Base-by-base conservation (phyloP, 2,329 filamentous ascomycete species). In the Cladophialophora exuberans region DNA sequence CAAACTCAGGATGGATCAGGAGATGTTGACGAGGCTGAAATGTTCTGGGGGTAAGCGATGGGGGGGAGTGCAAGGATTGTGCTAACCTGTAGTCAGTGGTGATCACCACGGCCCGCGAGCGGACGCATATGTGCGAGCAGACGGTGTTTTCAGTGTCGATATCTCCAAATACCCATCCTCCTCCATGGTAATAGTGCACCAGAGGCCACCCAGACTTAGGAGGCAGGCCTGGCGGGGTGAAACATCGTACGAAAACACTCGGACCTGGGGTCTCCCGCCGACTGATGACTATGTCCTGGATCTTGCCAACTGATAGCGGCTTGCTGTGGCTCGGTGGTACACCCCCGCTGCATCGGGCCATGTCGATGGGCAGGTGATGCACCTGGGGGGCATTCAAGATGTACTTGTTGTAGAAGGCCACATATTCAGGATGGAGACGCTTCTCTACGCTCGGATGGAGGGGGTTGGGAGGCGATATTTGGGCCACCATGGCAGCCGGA, bases 121-220 rank as follows among this genome's bases (percentile, higher is more conserved):
- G 70, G 18, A 72, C 71, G 58, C 79, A 82, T 9, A 84, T 65
- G 60, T 83, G 76, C n/a, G 79, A 76, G 46, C 79, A 79, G 2
- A 83, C 77, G 3, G 75, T 73, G 60, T 84, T 83, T 68, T 84
- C 82, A 0, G 79, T 83, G 56, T 80, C 73, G 38, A 83, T 81
- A 41, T 78, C 81, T 0, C 81, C 81, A 25, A 83, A 62, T 2
- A 83, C 80, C 80, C 80, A 84, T 3, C 81, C 82, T 1, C 81
- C 81, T 3, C 81, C 82, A 60, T 84, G 82, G 62, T 76, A 81
- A 64, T 82, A 85, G 3, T 84, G 61, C 65, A 79, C 76, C 6
- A 79, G 73, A 2, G 81, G 81, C 81, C 81, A 84, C 22, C 82
- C 81, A 0, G 59, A 44, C 6, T 23, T 38, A 4, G 59, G 57